Base-by-base conservation (phyloP, 2,329 filamentous ascomycete genomes). In the Zymoseptoria pseudotritici region DNA sequence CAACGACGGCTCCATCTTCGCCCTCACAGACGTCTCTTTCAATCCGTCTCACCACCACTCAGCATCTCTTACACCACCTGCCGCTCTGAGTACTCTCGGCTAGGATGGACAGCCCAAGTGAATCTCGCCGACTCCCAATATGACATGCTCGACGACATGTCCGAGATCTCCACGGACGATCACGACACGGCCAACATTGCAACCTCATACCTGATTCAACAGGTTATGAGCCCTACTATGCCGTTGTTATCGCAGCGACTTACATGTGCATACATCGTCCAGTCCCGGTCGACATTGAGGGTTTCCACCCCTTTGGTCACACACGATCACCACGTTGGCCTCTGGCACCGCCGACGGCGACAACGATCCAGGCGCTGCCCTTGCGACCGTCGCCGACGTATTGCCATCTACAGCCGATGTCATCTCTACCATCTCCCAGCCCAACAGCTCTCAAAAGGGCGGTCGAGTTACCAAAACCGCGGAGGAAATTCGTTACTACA, bases 131-230 rank as follows among this genome's bases (percentile, higher is more conserved):
- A 72, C 53, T 58, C 51, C 6, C 61, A 67, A 53, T 73, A 70
- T 58, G 70, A 73, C 63, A 70, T 71, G 68, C 57, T 73, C 31
- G 69, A 71, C 49, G 69, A 71, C 52, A 55, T 69, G 20, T 72
- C 70, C n/a, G 70, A 72, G 42, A 63, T 70, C 52, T 70, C 69
- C n/a, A 66, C 58, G 54, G 69, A 71, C 52, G 71, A 70, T 42
- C 11, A 13, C 36, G 36, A 42, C 11, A 42, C n/a, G n/a, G n/a
- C n/a, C n/a, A n/a, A n/a, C n/a, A n/a, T n/a, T n/a, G n/a, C n/a
- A n/a, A n/a, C n/a, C n/a, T n/a, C n/a, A n/a, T n/a, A n/a, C n/a
- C n/a, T n/a, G n/a, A n/a, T n/a, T n/a, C n/a, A n/a, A n/a, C n/a
- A n/a, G n/a, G n/a, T n/a, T n/a, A n/a, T n/a, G n/a, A n/a, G n/a